Base-by-base conservation (phyloP, 495 filamentous ascomycete species). In the Talaromyces borbonicus region DNA sequence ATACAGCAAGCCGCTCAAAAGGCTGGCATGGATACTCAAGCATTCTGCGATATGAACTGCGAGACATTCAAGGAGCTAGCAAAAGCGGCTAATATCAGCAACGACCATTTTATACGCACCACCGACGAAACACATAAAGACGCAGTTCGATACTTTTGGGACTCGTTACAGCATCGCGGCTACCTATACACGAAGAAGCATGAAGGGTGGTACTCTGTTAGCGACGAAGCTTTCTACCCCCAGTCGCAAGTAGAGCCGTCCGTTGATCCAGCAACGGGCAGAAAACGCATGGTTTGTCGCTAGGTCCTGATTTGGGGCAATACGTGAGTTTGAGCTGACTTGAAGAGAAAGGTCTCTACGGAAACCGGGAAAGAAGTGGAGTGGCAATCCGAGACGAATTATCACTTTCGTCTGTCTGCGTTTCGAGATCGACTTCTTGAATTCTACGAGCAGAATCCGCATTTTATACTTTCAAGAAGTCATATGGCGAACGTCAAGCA, bases 141-240 rank as follows among this genome's bases (percentile, higher is more conserved):
- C 24, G 86, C 89, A 5, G 92, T 98, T 25, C 80, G 90, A 54
- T 84, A 95, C 62, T 87, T 94, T 52, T 98, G 92, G 90, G 67
- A 74, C 47, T 71, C 87, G 62, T 68, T 98, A 33, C 62, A 74
- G 52, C 80, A 88, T 39, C 69, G 76, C 37, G 89, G 83, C 5
- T 79, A 83, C 52, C 88, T 97, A 45, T 98, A 97, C 63, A 74
- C 78, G 30, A 72, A 75, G 6, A 90, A 86, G 55, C 93, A 97
- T 56, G 79, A 85, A 54, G 92, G 92, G 6, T 98, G 92, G 92
- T 98, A 98, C 58, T 92, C 83, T 41, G 85, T 98, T 40, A 84
- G 85, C 62, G 92, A 98, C 59, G 92, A 98, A 69, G 89, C 90
- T 8, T 98, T 90, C 61, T 96, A 95, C 58, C 87, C 92, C 5